Conservation (phyloP, 2,329 filamentous ascomycete genomes). For the Diaporthe ampelina region DNA sequence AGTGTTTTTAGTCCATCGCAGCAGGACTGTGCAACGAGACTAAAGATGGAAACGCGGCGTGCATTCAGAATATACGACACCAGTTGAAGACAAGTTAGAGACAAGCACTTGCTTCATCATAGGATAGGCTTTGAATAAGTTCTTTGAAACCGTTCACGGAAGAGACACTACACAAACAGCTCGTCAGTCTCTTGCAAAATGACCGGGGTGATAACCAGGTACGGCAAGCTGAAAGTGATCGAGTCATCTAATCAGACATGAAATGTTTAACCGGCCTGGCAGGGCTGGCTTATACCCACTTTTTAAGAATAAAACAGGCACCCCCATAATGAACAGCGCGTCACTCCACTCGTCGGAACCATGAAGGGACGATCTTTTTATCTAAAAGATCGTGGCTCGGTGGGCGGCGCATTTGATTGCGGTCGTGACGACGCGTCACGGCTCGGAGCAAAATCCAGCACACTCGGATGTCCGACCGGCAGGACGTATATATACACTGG, state of each 20-base stretch:
- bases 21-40: too few relatives aligned
- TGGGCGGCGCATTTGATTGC: conserved; percentile 11
- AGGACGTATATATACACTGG: background rate
- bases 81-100: background rate
- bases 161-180: background rate
- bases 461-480: background rate
- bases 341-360: background rate
- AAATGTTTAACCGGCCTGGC: background rate
- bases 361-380: background rate
- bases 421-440: conserved; percentile 21
- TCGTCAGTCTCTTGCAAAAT: background rate
- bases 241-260: background rate
- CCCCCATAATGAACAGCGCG: conserved; percentile 1
- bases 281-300: background rate
- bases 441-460: background rate
- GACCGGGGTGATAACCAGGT: too few relatives aligned
- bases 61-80: background rate
- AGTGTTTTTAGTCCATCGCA: background rate
- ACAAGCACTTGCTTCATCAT: background rate
- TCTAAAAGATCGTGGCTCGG: conserved; percentile 27
- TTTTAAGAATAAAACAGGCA: conserved; percentile 7
- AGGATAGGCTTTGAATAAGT: too few relatives aligned
- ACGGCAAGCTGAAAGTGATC: background rate
- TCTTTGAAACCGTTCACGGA: background rate
- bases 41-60: too few relatives aligned